Evolutionary conservation across 1,284 basidiomycete species (phyloP).

Genomic region (Bjerkandera adusta): DNA sequence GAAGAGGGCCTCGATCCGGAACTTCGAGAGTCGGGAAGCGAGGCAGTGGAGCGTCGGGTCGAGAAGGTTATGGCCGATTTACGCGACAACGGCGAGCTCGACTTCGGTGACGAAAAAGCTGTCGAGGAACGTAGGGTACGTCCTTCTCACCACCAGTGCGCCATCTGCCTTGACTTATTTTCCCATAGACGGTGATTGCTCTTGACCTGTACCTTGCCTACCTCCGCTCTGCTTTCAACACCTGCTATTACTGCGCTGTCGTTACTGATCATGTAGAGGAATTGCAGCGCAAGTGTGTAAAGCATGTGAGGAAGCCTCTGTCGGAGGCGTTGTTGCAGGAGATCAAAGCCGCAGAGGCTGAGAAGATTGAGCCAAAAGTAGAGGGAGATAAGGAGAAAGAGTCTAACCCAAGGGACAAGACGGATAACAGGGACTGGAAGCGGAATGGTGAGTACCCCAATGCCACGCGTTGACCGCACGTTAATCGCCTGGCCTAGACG

Average conservation of each 20-base stretch:
- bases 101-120: conserved; percentile 59
- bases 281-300: conserved; percentile 89
- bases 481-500: conserved; percentile 48
- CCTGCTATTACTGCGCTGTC: conserved; percentile 95
- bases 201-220: conserved; percentile 86
- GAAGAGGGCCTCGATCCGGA: conserved; percentile 55
- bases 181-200: conserved; percentile 59
- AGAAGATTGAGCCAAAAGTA: conserved; percentile 39
- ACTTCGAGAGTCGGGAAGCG: conserved; percentile 58
- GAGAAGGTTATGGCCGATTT: conserved; percentile 71
- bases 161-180: conserved; percentile 10
- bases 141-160: conserved; percentile 13
- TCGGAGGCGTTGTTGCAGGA: conserved; percentile 58
- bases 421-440: conserved; percentile 59
- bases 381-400: conserved; percentile 36
- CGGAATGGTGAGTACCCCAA: conserved; percentile 54
- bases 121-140: conserved; percentile 67
- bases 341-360: conserved; percentile 44
- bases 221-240: conserved; percentile 81
- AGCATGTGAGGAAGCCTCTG: conserved; percentile 79
- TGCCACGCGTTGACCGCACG: not conserved
- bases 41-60: conserved; percentile 71
- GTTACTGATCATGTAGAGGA: conserved; percentile 91
- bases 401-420: conserved; percentile 24
- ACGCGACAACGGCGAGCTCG: conserved; percentile 56